Base-by-base conservation (phyloP, 371 early-diverging fungal species). In the Dichotomocladium elegans region DNA sequence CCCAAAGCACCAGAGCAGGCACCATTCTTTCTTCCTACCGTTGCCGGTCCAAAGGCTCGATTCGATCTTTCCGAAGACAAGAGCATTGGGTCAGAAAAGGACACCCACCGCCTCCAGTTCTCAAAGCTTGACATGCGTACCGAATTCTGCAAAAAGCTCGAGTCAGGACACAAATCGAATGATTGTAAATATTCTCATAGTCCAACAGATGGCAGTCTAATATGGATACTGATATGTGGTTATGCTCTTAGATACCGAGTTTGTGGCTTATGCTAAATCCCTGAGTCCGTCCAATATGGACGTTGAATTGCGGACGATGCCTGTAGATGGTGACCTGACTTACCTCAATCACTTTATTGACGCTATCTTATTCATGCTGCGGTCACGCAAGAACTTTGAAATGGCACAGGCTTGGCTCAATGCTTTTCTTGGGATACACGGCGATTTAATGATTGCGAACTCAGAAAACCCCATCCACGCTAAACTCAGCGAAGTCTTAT, bases 21-120 rank as follows among this genome's bases (percentile, higher is more conserved):
- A 14, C 95, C 96, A 12, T 97, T 97, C 82, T 97, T 97, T 76
- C 68, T 97, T 61, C 86, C 88, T 9, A 88, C 94, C 0, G 51
- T 88, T 14, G 74, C 89, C 5, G 92, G 88, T 17, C 82, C 84
- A 3, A 74, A 80, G 34, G 82, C 86, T 30, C 79, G 82, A 48
- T 91, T 93, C 64, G 80, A 73, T 22, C 65, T 76, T 51, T 53
- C 72, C 49, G 57, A 69, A 25, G 58, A 69, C 44, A 70, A 17
- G 7, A 69, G 21, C 49, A 67, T 55, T 17, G 48, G 49, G 40
- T 22, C 30, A 4, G 19, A 47, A 22, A 57, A 73, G 14, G 46
- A 47, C 6, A 17, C 37, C 2, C 37, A 12, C 9, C 37, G 72
- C 41, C 34, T 83, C 42, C 58, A 61, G 5, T 66, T 82, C 55